phyloP scores from a whole-genome alignment of 495 filamentous ascomycete species.

The Aspergillus bertholletiae region DNA sequence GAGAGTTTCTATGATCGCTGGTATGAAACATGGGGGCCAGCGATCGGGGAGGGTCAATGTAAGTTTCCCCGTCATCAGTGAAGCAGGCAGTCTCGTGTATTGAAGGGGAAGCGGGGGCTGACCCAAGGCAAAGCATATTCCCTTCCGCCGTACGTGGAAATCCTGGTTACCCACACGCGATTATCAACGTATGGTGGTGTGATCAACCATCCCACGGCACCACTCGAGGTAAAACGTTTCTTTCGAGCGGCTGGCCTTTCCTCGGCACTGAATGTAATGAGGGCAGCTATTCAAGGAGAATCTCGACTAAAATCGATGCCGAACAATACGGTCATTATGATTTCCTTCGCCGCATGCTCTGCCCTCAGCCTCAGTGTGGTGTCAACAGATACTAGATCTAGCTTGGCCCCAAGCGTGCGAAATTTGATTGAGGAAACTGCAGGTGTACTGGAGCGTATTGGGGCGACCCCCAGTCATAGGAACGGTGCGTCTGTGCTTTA shows the following conservation, averaged over 20 bases:
- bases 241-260: slow-evolving; percentile 68
- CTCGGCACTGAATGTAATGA: slow-evolving; percentile 68
- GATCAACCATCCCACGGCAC: slow-evolving; percentile 71
- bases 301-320: slow-evolving; percentile 68
- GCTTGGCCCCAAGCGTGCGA: slow-evolving; percentile 62
- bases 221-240: slow-evolving; percentile 64
- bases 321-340: slow-evolving; percentile 76
- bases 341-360: slow-evolving; percentile 70
- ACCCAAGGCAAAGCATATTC: slow-evolving; percentile 41
- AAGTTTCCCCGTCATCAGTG: slow-evolving; percentile 13
- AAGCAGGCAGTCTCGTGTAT: background rate
- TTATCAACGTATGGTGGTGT: slow-evolving; percentile 70
- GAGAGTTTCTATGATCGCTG: slow-evolving; percentile 60
- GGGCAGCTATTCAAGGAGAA: slow-evolving; percentile 69
- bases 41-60: slow-evolving; percentile 56
- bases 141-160: slow-evolving; percentile 70
- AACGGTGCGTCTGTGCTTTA: slow-evolving; percentile 61
- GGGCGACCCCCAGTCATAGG: slow-evolving; percentile 58
- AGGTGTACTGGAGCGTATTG: slow-evolving; percentile 65
- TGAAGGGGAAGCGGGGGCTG: background rate
- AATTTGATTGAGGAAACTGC: slow-evolving; percentile 67
- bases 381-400: slow-evolving; percentile 49
- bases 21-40: slow-evolving; percentile 57
- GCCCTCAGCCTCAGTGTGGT: slow-evolving; percentile 61
- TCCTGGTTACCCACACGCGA: slow-evolving; percentile 67